Evolutionary conservation across 768 basidiomycete species (phyloP), one percentile per base, ranked within the genome.

Genomic region (Phanerodontia chrysosporium): DNA sequence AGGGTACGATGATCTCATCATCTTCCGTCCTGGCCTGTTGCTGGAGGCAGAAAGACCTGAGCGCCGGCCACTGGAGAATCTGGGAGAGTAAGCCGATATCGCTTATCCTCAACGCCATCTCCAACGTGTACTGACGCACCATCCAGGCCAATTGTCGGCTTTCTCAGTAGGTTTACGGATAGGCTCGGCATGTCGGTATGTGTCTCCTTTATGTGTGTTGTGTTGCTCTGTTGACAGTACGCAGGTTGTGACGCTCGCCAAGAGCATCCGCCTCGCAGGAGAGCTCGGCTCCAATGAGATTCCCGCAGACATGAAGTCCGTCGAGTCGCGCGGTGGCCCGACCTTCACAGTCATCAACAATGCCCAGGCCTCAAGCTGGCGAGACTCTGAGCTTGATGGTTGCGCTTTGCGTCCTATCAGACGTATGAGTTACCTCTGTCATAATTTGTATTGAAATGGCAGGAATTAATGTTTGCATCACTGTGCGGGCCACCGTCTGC

Each of bases 1-100:
- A 5, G 89, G 88, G 10, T 92, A 92, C 68, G 66, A 74, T 13
- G 89, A 92, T 55, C 83, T 83, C 0, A 83, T 92, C 59, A 67
- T 90, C 49, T 86, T 91, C 69, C 80, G 87, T 21, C 89, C 92
- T 2, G 82, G 67, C 0, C 60, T 78, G n/a, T 70, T 92, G 13
- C 71, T 69, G 8, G 80, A 80, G 0, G 76, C 81, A 1, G 66
- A 82, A 2, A 75, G 87, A 2, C 32, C 66, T 3, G 76, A 82
- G 1, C 28, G 30, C 1, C 72, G 82, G 21, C 4, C 76, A 0
- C 61, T 59, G 0, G 87, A 87, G 63, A 69, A 64, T 1, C 45
- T 83, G 13, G 35, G 73, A 9, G 69, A 72, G 85, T 86, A 59
- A 36, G 80, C 62, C 27, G n/a, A n/a, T n/a, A n/a, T n/a, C n/a